These are phyloP conservation scores for Colletotrichum sp. DNA, from an alignment of 2,329 filamentous ascomycete genomes.

Conservation along the genomic window DNA sequence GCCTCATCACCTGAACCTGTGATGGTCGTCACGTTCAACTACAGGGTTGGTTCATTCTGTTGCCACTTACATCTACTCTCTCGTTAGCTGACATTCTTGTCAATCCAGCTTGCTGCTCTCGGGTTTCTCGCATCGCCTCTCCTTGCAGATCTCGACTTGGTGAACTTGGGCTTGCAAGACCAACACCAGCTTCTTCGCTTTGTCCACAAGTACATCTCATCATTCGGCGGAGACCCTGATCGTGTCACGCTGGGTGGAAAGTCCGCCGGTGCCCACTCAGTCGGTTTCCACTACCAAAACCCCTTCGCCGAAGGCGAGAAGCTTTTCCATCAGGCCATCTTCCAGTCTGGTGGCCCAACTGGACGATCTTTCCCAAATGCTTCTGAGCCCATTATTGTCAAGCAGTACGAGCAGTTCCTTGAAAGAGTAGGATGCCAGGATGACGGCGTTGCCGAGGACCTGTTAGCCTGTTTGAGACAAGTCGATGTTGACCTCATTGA, in stretches of 20 bases:
- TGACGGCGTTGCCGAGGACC: constrained; percentile 30
- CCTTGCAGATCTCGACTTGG: constrained; percentile 36
- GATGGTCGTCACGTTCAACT: constrained; percentile 32
- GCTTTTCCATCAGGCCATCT: constrained; percentile 38
- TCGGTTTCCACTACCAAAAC: constrained; percentile 43
- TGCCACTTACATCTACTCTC: fast-evolving
- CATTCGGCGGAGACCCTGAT: constrained; percentile 58
- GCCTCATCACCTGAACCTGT: constrained; percentile 28
- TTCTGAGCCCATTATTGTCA: constrained; percentile 35
- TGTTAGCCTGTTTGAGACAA: constrained; percentile 42
- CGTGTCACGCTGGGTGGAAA: constrained; percentile 61
- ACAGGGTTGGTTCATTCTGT: constrained; percentile 16
- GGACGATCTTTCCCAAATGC: constrained; percentile 40
- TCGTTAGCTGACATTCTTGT: fast-evolving
- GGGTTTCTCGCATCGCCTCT: constrained; percentile 49
- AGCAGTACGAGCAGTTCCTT: constrained; percentile 35
- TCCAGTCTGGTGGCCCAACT: constrained; percentile 42
- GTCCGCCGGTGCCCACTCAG: constrained; percentile 52
- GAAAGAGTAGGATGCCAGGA: constrained; percentile 32
- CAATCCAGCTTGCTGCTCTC: constrained; percentile 22
- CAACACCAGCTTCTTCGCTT: constrained; percentile 58
- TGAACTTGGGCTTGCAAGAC: constrained; percentile 61
- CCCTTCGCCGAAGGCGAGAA: constrained; percentile 34
- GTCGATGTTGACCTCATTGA: constrained; percentile 39
- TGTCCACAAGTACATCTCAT: constrained; percentile 55